Base-by-base conservation (phyloP, 2,329 filamentous ascomycete species). In the Pseudogymnoascus sp. region DNA sequence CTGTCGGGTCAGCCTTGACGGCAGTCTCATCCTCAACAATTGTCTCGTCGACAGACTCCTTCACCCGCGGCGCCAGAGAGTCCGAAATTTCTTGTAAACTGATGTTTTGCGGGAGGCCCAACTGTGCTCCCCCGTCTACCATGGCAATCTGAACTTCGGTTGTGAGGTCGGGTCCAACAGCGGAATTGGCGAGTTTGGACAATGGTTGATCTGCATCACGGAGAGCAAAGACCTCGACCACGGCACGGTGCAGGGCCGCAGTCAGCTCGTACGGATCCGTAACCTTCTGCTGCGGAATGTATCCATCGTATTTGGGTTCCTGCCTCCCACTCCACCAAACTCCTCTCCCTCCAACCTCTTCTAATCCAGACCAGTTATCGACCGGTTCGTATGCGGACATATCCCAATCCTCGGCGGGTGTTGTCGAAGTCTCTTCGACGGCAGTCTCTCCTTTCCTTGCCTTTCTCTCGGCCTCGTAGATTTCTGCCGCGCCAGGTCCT, bases 161-260 rank as follows among this genome's bases (percentile, higher is more conserved):
- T 6, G 69, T 69, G 9, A 67, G 39, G 60, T 69, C 65, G 0
- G 57, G 33, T 9, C 58, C 63, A 59, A 63, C 59, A 25, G 47
- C 59, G 3, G 63, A 54, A 6, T 62, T 63, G 5, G 65, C 67
- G 6, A 71, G 60, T 6, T 62, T 57, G 12, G 59, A 58, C 16
- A 70, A 54, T 25, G 68, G 64, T 64, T 72, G 75, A 50, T 75
- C 77, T 60, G 76, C 73, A 65, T 75, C 69, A 63, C 74, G 74
- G 69, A 84, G 70, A 2, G 81, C 72, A 63, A 79, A 78, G 4
- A 83, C 71, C 68, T 87, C 84, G 4, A 86, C 78, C 9, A 82
- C 73, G 3, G 83, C 79, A 63, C 81, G 78, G 64, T 82, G 81
- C 39, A 86, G 76, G 33, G 79, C 75, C 43, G 69, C 72, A 39